A percentile compares a stretch with the other conserved stretches of the same genome.
These are phyloP conservation scores for Moesziomyces sp. DNA, from an alignment of 1,284 basidiomycete species.

Conservation along the genomic window DNA sequence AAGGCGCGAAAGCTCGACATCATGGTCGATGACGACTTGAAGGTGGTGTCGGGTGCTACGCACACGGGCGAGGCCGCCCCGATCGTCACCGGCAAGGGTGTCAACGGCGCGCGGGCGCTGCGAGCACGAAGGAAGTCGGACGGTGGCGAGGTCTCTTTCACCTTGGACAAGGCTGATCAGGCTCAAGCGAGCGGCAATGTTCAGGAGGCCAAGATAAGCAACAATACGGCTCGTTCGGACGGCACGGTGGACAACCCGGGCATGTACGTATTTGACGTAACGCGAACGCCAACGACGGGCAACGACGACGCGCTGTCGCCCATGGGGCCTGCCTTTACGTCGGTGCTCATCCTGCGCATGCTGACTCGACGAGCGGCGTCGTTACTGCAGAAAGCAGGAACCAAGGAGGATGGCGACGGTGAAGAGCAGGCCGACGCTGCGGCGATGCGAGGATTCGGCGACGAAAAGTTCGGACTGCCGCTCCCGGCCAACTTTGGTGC, in stretches of 20 bases:
- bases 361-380: slow-evolving; percentile 53
- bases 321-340: slow-evolving; percentile 57
- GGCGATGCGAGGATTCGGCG: slow-evolving; percentile 40
- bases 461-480: slow-evolving; percentile 61
- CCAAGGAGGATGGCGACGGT: slow-evolving; percentile 10
- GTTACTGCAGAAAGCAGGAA: slow-evolving; percentile 52
- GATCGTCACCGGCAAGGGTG: slow-evolving; percentile 14
- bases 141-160: slow-evolving; percentile 20
- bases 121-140: slow-evolving; percentile 30
- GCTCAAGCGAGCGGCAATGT: slow-evolving; percentile 5
- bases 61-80: slow-evolving; percentile 32
- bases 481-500: slow-evolving; percentile 46
- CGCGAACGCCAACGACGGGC: slow-evolving; percentile 59
- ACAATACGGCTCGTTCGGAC: slow-evolving; percentile 20
- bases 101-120: slow-evolving; percentile 25
- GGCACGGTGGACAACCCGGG: slow-evolving; percentile 62
- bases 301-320: slow-evolving; percentile 48
- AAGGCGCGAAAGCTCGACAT: slow-evolving; percentile 5
- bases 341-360: slow-evolving; percentile 59
- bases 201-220: slow-evolving; percentile 14
- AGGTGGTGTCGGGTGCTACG: slow-evolving; percentile 17
- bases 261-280: slow-evolving; percentile 54
- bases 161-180: slow-evolving; percentile 11
- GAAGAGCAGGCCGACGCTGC: slow-evolving; percentile 30
- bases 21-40: slow-evolving; percentile 30